Percentiles rank a stretch among this genome's conserved stretches.
Evolutionary conservation across 345 rosid genomes (phyloP).

Genomic region (Turnera subulata): DNA sequence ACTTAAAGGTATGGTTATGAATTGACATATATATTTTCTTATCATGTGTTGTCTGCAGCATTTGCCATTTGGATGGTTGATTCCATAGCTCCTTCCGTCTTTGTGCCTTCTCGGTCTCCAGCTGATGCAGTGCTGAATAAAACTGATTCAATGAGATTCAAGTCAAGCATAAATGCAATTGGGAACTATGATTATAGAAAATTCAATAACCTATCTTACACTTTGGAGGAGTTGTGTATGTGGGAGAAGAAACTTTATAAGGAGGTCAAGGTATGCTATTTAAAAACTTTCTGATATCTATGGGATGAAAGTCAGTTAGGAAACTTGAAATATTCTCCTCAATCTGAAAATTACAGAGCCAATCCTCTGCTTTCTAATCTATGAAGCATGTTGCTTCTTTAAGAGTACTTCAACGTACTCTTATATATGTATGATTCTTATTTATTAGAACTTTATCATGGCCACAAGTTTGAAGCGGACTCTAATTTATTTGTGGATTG

Average conservation of each 20-base stretch:
- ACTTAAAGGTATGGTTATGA: background rate
- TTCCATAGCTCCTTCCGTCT: background rate
- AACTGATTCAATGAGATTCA: background rate
- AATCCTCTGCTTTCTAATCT: too few species aligned
- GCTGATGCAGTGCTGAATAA: background rate
- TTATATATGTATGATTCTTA: background rate
- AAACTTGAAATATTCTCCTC: too few species aligned
- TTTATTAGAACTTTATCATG: background rate
- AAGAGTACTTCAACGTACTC: too few species aligned
- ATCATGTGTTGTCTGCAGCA: too few species aligned
- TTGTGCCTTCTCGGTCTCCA: background rate
- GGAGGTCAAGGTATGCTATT: conserved; percentile 6
- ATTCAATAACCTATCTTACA: background rate
- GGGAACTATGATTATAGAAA: background rate
- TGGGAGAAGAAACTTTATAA: conserved; percentile 6
- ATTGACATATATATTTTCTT: background rate
- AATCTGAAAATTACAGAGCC: too few species aligned
- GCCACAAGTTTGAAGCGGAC: background rate
- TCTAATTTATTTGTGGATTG: background rate
- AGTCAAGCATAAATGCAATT: background rate
- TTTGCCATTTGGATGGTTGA: background rate
- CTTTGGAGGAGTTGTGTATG: background rate
- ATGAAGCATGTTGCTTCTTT: too few species aligned
- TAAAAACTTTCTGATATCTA: too few species aligned
- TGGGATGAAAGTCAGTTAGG: too few species aligned